Percentiles rank a stretch among this genome's conserved stretches.
These are phyloP conservation scores for Tirmania nivea DNA, from an alignment of 495 filamentous ascomycete species.

Conservation along the genomic window DNA sequence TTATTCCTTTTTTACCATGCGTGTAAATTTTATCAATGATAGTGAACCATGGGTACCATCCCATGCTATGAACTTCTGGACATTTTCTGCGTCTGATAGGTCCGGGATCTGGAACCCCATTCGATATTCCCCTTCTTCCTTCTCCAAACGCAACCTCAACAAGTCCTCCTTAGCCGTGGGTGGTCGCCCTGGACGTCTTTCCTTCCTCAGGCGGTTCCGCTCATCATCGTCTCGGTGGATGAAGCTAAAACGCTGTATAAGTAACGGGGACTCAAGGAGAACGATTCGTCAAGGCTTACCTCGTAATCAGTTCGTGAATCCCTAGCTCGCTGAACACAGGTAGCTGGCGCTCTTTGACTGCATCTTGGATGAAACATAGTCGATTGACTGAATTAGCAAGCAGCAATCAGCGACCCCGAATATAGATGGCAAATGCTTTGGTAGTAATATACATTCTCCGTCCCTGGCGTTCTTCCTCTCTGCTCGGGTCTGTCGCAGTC, in stretches of 20 bases:
- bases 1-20: slow-evolving; percentile 8
- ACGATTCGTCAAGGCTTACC: background rate
- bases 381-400: slow-evolving; percentile 9
- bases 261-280: background rate
- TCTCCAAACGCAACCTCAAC: slow-evolving; percentile 43
- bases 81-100: slow-evolving; percentile 30
- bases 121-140: slow-evolving; percentile 58
- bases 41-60: slow-evolving; percentile 40
- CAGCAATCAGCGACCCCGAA: background rate
- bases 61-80: slow-evolving; percentile 35
- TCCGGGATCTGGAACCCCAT: slow-evolving; percentile 66
- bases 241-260: slow-evolving; percentile 28
- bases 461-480: slow-evolving; percentile 7
- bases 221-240: slow-evolving; percentile 63
- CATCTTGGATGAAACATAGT: slow-evolving; percentile 15
- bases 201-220: slow-evolving; percentile 45
- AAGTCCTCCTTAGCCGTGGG: slow-evolving; percentile 55
- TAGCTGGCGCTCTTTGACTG: slow-evolving; percentile 11
- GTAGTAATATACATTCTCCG: slow-evolving; percentile 7
- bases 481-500: slow-evolving; percentile 5
- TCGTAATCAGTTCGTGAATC: background rate
- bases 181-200: slow-evolving; percentile 62
- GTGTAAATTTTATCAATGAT: slow-evolving; percentile 32
- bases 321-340: slow-evolving; percentile 11
- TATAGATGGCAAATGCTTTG: background rate